Percentiles rank a stretch among this genome's conserved stretches.
Evolutionary conservation across 345 rosid genomes (phyloP).

Genomic region (Gynandropsis gynandra): DNA sequence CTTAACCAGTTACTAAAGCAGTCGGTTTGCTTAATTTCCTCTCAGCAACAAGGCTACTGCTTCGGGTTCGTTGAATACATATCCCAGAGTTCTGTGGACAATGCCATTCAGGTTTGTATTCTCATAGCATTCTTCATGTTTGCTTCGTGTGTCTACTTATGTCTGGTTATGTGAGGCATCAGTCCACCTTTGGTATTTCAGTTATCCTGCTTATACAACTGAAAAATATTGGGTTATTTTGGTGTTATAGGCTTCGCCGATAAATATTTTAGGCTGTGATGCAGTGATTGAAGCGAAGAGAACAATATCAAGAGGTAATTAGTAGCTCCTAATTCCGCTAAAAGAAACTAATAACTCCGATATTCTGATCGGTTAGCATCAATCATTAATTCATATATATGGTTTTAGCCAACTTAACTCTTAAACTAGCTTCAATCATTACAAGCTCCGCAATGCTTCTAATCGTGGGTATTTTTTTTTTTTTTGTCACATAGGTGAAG

Average conservation of each 20-base stretch:
- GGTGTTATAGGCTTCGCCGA: slow-evolving; percentile 51
- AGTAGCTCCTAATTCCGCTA: too few species aligned
- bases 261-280: slow-evolving; percentile 35
- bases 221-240: neutral
- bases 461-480: slow-evolving; percentile 6
- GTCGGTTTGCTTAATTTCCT: neutral
- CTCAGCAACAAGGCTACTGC: slow-evolving; percentile 42
- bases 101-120: slow-evolving; percentile 40
- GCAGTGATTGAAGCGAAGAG: slow-evolving; percentile 53
- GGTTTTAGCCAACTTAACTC: too few species aligned
- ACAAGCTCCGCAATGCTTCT: too few species aligned
- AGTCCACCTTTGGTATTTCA: neutral
- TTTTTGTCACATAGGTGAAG: slow-evolving; percentile 19
- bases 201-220: neutral
- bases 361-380: too few species aligned
- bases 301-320: slow-evolving; percentile 40
- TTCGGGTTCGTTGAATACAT: slow-evolving; percentile 51
- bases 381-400: too few species aligned
- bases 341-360: too few species aligned
- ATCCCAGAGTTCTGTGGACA: slow-evolving; percentile 31
- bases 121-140: neutral
- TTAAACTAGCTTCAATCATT: too few species aligned
- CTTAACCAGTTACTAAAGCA: neutral
- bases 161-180: neutral
- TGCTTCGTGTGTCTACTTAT: neutral